Base-by-base conservation (phyloP, 352 stramenopile genomes). In the Thraustochytrium striatum region DNA sequence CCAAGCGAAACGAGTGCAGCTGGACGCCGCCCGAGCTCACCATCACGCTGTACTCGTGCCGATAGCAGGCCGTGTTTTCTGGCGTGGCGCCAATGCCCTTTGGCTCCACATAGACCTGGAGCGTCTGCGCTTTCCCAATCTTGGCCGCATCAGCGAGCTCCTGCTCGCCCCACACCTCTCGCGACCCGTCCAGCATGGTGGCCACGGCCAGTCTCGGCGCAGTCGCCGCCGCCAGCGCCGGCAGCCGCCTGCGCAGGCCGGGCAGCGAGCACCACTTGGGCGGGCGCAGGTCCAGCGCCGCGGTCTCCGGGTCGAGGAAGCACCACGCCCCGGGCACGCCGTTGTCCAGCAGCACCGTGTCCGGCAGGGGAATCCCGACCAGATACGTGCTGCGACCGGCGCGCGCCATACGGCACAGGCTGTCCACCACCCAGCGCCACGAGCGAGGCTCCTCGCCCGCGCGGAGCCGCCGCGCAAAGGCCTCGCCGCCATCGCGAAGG, bases 261-360 rank as follows among this genome's bases (percentile, higher is more conserved):
- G 58, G 41, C 39, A 75, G 32, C 11, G 52, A 30, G 25, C 65
- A 75, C 7, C 43, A 2, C 11, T 70, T 75, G 35, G 32, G 41
- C 9, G 65, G 65, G 5, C 65, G 43, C 25, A 75, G 52, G n/a
- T 30, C 52, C 0, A 75, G 44, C 11, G 44, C 68, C 9, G 41
- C 65, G 21, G 58, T 30, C 5, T 53, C 35, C 21, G 59, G 50
- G 32, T 75, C 65, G 32, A 58, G 61, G 13, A 25, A 30, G 41
- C 44, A 62, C 7, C 30, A 61, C 36, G 44, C 32, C 19, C 16
- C 25, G 16, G 65, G 65, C 1, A 75, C 65, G 8, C 50, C 65
- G 39, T 75, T 75, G 11, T 75, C 65, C 1, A 75, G 44, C n/a
- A 75, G 44, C 65, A 75, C 65, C 11, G 65, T 75, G n/a, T 75